Base-by-base conservation (phyloP, 2,329 filamentous ascomycete genomes). In the Penicillium griseofulvum region DNA sequence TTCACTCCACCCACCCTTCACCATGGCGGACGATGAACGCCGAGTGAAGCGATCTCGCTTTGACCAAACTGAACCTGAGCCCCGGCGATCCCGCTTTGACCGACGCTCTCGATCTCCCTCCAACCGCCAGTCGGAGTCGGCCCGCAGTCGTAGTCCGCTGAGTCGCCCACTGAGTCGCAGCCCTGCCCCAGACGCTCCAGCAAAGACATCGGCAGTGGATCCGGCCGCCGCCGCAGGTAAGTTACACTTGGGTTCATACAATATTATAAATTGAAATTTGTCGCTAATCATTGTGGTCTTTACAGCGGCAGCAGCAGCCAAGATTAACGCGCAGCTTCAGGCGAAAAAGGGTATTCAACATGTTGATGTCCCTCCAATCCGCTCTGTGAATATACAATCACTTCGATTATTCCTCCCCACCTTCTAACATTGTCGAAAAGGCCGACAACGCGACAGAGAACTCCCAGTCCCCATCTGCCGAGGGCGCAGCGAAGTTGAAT, bases 261-360 rank as follows among this genome's bases (percentile, higher is more conserved):
- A 19, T 8, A 6, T 22, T n/a, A 45, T 22, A 45, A 26, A n/a
- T 17, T 11, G 12, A 19, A 28, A 16, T 5, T 45, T 54, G 7
- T 52, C 54, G 50, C 61, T 52, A 52, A 59, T 37, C 12, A 26
- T 51, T 36, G 22, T 50, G 56, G 49, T 58, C 61, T 66, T 44
- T 10, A 70, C 74, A 87, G 91, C 91, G 72, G 93, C 93, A 28
- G 92, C 91, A 11, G 94, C 92, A 12, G 93, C 93, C 33, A 87
- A 85, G 73, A 94, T 94, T 75, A 92, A 91, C 72, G 90, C 89
- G 34, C 85, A 89, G 63, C 82, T 94, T 54, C 88, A 93, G 73
- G 88, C 88, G 57, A 91, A 91, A 74, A 95, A 93, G 76, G 90
- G 88, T 58, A 88, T 93, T 55, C 91, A 96, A 73, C 90, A 95